Base-by-base conservation (phyloP, 1,284 basidiomycete genomes). In the Porogramme epimiltina region DNA sequence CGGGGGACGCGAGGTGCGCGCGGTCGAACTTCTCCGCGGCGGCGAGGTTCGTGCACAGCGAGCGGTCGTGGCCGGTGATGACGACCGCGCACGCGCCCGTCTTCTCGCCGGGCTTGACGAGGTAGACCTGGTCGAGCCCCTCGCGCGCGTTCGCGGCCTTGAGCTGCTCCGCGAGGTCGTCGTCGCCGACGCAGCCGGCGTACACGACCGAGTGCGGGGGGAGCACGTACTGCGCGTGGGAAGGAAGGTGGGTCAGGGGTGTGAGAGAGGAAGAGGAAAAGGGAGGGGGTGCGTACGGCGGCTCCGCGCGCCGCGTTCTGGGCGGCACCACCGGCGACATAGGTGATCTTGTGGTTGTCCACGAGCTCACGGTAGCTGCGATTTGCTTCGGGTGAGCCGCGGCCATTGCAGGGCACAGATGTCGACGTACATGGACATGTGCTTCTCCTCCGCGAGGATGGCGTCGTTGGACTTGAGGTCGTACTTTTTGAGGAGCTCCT, bases 11-110 rank as follows among this genome's bases (percentile, higher is more conserved):
- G 47, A 98, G 80, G 74, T 98, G 93, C 16, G 83, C 78, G 58
- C 82, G 78, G 42, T 87, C 83, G 73, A 98, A 98, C 71, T 86
- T 88, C 73, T 98, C 94, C 15, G 97, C 96, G 11, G 87, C 88
- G 42, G 89, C 89, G 47, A 98, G 81, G 60, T 87, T 93, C 49
- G 96, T 98, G 63, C 93, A 91, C 59, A 98, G 82, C 16, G 94
- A 98, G 33, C 96, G 85, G 73, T 98, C 70, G 76, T 97, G 94
- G 48, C 91, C 93, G 43, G 95, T 98, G 72, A 99, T 87, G 63
- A 99, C 76, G 61, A 98, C 97, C 33, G 94, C 96, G 69, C 97
- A 99, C 49, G 96, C 95, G 55, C 97, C 97, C 10, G 97, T 99
- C 73, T 93, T 87, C 70, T 88, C 84, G 52, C 86, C 91, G 50